These are phyloP conservation scores for Anacardium occidentale DNA, from an alignment of 345 rosid species.

Conservation along the genomic window DNA sequence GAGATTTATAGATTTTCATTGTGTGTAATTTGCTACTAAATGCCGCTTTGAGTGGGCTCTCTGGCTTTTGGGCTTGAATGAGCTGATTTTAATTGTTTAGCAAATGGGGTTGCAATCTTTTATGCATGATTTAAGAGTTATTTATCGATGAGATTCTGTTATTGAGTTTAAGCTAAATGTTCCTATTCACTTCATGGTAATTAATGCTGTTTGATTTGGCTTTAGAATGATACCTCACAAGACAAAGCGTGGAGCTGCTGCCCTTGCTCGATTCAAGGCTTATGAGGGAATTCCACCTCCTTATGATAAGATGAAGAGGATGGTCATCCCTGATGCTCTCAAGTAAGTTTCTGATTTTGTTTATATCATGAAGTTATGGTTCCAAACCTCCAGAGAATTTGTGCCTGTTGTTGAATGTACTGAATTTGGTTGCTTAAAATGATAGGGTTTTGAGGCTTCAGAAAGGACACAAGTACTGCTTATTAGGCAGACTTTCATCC, in stretches of 20 bases:
- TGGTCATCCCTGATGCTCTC: slow-evolving; percentile 93
- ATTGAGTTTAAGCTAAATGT: neutral
- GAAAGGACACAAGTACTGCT: slow-evolving; percentile 78
- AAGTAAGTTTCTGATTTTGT: slow-evolving; percentile 37
- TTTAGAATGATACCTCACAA: slow-evolving; percentile 86
- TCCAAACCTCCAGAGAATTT: neutral
- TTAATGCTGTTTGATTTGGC: neutral
- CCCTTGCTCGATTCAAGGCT: slow-evolving; percentile 71
- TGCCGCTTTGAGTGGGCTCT: too few relatives aligned
- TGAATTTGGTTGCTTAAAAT: neutral
- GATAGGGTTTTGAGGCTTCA: slow-evolving; percentile 89
- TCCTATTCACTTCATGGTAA: neutral
- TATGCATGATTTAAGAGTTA: too few relatives aligned
- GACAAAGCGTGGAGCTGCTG: slow-evolving; percentile 86
- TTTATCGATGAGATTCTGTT: neutral
- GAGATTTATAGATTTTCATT: too few relatives aligned
- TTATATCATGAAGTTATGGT: neutral
- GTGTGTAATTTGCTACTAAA: too few relatives aligned
- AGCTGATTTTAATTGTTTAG: neutral
- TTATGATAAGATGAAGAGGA: slow-evolving; percentile 76
- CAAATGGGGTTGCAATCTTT: too few relatives aligned
- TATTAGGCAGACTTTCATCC: slow-evolving; percentile 74
- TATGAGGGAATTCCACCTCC: slow-evolving; percentile 83
- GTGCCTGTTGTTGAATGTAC: neutral
- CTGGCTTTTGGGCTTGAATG: neutral